Evolutionary conservation across 345 rosid genomes (phyloP), one percentile per base, ranked within the genome.

Genomic region (Dipteronia sinensis): DNA sequence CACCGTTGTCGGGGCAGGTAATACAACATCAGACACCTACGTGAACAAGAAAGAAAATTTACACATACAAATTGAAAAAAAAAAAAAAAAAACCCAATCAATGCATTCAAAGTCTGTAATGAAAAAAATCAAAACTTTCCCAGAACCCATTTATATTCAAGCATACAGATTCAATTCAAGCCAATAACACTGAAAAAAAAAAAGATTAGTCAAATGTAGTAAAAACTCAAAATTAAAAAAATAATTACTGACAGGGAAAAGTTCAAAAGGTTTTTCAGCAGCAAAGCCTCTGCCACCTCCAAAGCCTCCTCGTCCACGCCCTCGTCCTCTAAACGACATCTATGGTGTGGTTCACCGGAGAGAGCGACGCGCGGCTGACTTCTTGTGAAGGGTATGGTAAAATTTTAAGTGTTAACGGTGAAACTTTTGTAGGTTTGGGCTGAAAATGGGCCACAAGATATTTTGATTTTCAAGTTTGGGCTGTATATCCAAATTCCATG

Each of bases 241-340:
- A 69, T 12, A 34, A 34, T 42, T 0, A 81, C 89, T 84, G 64
- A 87, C 93, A 51, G 93, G 93, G 73, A 84, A 91, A 67, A 81
- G 86, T 70, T 65, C 78, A 80, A 89, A 89, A 31, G 88, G 89
- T 70, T 87, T 87, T 23, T 86, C 82, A 71, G 78, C 84, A 6
- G 69, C 82, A 63, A n/a, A 78, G 56, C 70, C 61, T 67, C 7
- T 8, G 27, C 86, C 83, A 1, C 85, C 81, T 59, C 87, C 70
- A 67, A 56, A 67, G 59, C 86, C 71, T 42, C 46, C 71, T 42
- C 46, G 62, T 64, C 91, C 46, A 42, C 46, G 46, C 10, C 46
- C 91, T 69, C 91, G 81, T 42, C 92, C 88, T 72, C 90, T 82
- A 67, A 56, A 90, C 15, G 90, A 78, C 95, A 90, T 90, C 69